Conservation (phyloP, 345 rosid genomes). For the Acer saccharum region DNA sequence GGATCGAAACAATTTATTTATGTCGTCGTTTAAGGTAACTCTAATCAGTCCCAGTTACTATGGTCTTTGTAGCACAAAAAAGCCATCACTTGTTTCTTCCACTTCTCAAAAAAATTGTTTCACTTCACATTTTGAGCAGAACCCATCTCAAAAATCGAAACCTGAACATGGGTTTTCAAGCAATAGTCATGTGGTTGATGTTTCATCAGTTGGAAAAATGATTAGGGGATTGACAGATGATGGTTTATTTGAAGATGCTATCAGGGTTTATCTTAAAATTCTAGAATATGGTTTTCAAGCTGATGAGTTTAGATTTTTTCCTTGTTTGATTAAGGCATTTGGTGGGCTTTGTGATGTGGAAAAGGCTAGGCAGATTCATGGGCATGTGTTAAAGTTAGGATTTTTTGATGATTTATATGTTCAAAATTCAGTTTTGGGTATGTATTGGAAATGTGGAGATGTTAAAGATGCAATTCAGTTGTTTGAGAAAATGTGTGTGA, state of each 20-base stretch:
- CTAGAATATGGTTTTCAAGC: constrained; percentile 37
- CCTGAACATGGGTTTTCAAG: constrained; percentile 1
- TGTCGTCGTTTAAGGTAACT: neutral
- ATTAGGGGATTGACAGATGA: constrained; percentile 30
- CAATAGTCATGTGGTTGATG: constrained; percentile 22
- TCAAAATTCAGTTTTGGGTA: constrained; percentile 34
- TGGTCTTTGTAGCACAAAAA: too few species aligned
- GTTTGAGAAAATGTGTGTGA: constrained; percentile 39
- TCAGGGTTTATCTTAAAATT: constrained; percentile 30
- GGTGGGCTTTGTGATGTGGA: constrained; percentile 31
- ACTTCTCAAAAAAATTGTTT: neutral
- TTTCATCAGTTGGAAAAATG: constrained; percentile 22
- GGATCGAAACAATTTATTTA: neutral
- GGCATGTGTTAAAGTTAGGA: constrained; percentile 42
- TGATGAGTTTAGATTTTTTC: constrained; percentile 36
- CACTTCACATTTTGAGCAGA: neutral
- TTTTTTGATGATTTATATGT: constrained; percentile 31
- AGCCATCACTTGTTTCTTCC: too few species aligned
- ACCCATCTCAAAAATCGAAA: constrained; percentile 14
- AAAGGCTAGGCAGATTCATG: constrained; percentile 40
- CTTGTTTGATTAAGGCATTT: constrained; percentile 46
- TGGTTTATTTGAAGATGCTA: constrained; percentile 42
- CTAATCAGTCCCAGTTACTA: too few species aligned
- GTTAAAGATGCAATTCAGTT: constrained; percentile 29
- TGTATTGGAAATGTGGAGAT: constrained; percentile 35